Conservation (phyloP, 305 asterid species). For the Solanum hybrid region DNA sequence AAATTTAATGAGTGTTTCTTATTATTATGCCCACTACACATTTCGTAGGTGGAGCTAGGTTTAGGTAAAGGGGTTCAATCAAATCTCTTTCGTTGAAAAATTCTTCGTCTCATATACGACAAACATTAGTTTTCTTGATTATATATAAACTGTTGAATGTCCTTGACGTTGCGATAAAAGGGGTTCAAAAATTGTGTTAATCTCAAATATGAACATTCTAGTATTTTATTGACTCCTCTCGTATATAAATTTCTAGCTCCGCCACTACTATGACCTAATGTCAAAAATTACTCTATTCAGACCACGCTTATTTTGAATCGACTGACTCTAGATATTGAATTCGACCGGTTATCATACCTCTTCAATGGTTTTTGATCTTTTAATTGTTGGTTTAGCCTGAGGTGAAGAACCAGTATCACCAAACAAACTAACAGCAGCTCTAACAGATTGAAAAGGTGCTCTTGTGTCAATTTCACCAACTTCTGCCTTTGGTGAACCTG, state of each 20-base stretch:
- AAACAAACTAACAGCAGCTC: slow-evolving; percentile 80
- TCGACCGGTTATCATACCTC: slow-evolving; percentile 33
- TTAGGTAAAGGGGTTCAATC: not conserved
- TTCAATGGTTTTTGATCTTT: slow-evolving; percentile 48
- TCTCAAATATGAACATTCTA: not conserved
- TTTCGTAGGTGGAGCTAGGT: not conserved
- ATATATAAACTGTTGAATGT: not conserved
- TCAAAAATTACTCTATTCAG: too few relatives aligned
- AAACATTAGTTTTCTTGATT: not conserved
- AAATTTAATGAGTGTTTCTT: not conserved
- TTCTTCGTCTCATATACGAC: not conserved
- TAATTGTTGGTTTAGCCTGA: slow-evolving; percentile 28
- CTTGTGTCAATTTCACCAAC: slow-evolving; percentile 86
- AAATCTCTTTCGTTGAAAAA: not conserved
- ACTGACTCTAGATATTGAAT: not conserved
- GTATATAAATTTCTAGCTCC: too few relatives aligned
- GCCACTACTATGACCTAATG: not conserved
- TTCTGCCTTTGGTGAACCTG: slow-evolving; percentile 46
- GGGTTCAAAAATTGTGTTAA: not conserved
- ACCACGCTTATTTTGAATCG: not conserved
- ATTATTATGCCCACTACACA: not conserved
- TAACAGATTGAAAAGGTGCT: slow-evolving; percentile 82
- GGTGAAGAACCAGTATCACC: slow-evolving; percentile 62
- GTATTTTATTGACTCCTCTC: not conserved
- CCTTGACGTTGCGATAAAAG: too few relatives aligned